Evolutionary conservation across 2,329 filamentous ascomycete genomes (phyloP).

Genomic region (Trichophyton mentagrophytes): DNA sequence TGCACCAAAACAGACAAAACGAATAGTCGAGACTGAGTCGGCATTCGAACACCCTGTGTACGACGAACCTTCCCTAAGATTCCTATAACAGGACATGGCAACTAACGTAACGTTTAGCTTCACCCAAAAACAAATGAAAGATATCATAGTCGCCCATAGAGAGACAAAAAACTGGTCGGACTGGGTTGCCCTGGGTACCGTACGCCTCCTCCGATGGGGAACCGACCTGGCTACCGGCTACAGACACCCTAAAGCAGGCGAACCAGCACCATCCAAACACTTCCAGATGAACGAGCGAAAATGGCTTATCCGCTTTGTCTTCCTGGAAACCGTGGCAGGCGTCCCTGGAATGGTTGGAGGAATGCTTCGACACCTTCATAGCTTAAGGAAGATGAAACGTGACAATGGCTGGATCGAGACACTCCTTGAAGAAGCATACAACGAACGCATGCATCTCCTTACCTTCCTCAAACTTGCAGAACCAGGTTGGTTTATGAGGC

Average conservation of each 20-base stretch:
- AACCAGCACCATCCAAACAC: constrained; percentile 42
- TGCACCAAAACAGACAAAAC: constrained; percentile 42
- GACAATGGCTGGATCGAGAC: constrained; percentile 88
- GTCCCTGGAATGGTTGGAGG: constrained; percentile 96
- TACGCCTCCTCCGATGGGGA: constrained; percentile 62
- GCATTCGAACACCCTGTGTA: constrained; percentile 56
- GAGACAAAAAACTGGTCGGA: constrained; percentile 61
- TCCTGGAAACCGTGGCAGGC: constrained; percentile 86
- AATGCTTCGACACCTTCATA: constrained; percentile 80
- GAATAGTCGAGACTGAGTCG: constrained; percentile 50
- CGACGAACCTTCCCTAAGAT: constrained; percentile 9
- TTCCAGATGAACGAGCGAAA: constrained; percentile 70
- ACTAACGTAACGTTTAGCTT: constrained; percentile 35
- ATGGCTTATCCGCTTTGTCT: constrained; percentile 82
- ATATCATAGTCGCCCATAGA: constrained; percentile 64
- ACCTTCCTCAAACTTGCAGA: constrained; percentile 87
- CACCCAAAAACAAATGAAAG: constrained; percentile 64
- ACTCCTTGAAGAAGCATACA: constrained; percentile 77
- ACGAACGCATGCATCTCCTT: constrained; percentile 84
- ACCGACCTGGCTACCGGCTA: constrained; percentile 76
- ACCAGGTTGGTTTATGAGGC: constrained; percentile 77
- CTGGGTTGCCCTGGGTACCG: constrained; percentile 61
- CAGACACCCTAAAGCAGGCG: constrained; percentile 50
- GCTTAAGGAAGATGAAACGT: constrained; percentile 22
- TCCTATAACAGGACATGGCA: background rate